Evolutionary conservation across 106 monocot genomes (phyloP), one percentile per base, ranked within the genome.

Genomic region (Acorus calamus): DNA sequence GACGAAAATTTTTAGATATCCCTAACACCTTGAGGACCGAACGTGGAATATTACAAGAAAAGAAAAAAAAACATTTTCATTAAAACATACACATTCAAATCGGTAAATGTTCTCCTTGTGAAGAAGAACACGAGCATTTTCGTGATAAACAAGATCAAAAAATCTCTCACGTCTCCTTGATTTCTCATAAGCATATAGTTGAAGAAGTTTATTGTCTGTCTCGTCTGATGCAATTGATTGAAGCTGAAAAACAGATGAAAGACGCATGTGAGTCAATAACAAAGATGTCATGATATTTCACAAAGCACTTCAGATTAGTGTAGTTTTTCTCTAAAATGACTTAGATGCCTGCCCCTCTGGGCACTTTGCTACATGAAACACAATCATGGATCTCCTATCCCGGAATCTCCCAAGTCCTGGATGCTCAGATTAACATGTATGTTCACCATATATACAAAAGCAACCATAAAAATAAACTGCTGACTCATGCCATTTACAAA

Each of bases 51-150:
- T 61, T 9, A 49, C 7, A 59, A 4, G 7, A 4, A 28, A 62
- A 48, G 8, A 6, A 41, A 3, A 48, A n/a, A 9, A 53, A 7
- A 62, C 10, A 58, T 4, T 54, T 8, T 8, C 8, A n/a, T 5
- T 4, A 59, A 8, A 72, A 82, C 92, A 8, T 82, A 90, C 94
- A 71, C 81, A 89, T 89, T 86, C 89, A 78, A 94, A 84, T 12
- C 89, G 78, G 55, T 84, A 94, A 63, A 94, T 76, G 70, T 63
- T 89, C 59, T 94, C 94, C 62, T 94, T 86, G 69, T 89, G 86
- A 42, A 94, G 76, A 14, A 93, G 83, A 42, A 82, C 84, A 12
- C 89, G 79, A 4, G 84, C 89, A 84, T 94, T 94, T 73, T 94
- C 94, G 74, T 94, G 75, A 76, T 86, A 89, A 59, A 89, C 89